These are phyloP conservation scores for Pythium insidiosum DNA, from an alignment of 352 stramenopile genomes.

Conservation along the genomic window DNA sequence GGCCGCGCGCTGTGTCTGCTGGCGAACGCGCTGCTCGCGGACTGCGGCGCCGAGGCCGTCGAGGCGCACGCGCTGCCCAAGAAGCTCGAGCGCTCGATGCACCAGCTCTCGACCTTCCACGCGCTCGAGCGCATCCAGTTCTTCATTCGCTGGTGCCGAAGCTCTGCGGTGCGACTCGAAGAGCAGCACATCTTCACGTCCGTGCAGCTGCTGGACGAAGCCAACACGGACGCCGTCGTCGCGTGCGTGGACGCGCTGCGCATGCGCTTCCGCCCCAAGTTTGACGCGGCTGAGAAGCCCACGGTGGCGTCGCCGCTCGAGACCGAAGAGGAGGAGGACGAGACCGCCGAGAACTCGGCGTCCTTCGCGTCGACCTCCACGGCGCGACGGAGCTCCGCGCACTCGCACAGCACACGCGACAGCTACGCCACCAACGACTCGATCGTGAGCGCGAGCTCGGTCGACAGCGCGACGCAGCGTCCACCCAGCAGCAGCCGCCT, in stretches of 20 bases:
- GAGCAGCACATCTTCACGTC: constrained; percentile 73
- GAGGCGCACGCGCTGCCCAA: constrained; percentile 37
- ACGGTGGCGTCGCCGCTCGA: neutral
- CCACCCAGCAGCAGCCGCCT: constrained; percentile 33
- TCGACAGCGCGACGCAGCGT: neutral
- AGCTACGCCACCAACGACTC: neutral
- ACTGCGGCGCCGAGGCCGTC: constrained; percentile 10
- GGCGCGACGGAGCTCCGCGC: too few species aligned
- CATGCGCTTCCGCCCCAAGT: constrained; percentile 40
- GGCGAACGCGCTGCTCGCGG: constrained; percentile 29
- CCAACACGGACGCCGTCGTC: constrained; percentile 54
- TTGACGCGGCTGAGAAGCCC: constrained; percentile 13
- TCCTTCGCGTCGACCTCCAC: too few species aligned
- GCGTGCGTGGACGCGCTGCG: constrained; percentile 53
- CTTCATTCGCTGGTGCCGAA: constrained; percentile 83
- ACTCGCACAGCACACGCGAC: too few species aligned
- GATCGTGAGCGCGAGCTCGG: neutral
- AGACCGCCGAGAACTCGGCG: constrained; percentile 1
- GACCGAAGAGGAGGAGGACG: constrained; percentile 5
- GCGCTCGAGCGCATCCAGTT: constrained; percentile 78
- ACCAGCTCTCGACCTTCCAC: constrained; percentile 72
- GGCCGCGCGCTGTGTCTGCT: constrained; percentile 69
- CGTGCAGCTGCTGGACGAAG: constrained; percentile 72
- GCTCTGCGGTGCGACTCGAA: constrained; percentile 33
- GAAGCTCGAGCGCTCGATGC: constrained; percentile 59